Conservation (phyloP, 306 rosid species). For the Clitoria ternatea region DNA sequence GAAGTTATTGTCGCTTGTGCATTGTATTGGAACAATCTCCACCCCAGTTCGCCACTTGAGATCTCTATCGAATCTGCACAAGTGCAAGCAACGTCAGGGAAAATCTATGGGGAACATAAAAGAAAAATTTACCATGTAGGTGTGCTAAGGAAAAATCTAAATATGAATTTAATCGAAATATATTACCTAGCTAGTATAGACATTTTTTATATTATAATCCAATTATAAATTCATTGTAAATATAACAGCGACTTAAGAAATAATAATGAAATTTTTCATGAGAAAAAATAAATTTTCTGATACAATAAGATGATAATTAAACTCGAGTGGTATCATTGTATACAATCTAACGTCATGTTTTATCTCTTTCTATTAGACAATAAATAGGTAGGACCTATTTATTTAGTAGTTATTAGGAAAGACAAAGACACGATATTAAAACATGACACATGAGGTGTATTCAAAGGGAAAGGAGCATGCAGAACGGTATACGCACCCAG, state of each 20-base stretch:
- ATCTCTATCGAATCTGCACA: constrained; percentile 75
- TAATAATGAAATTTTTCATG: no score
- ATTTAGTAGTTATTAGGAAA: background rate
- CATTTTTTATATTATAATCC: no score
- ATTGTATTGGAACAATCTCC: constrained; percentile 79
- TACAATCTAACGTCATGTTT: background rate
- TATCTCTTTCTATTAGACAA: background rate
- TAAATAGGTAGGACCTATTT: background rate
- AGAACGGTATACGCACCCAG: constrained; percentile 44
- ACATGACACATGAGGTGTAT: background rate
- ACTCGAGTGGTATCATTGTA: no score
- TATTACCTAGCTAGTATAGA: no score
- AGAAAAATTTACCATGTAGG: background rate
- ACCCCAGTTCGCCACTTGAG: constrained; percentile 79
- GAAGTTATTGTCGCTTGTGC: constrained; percentile 72
- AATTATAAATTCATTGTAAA: no score
- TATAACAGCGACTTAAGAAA: no score
- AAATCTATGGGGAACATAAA: constrained; percentile 4
- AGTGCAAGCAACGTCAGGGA: constrained; percentile 34
- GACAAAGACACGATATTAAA: background rate
- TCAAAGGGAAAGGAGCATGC: background rate
- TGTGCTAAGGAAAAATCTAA: no score
- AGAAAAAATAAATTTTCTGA: no score
- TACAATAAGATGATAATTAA: no score
- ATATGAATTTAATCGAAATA: no score